Base-by-base conservation (phyloP, 83 land plant genomes). In the Thuja plicata region DNA sequence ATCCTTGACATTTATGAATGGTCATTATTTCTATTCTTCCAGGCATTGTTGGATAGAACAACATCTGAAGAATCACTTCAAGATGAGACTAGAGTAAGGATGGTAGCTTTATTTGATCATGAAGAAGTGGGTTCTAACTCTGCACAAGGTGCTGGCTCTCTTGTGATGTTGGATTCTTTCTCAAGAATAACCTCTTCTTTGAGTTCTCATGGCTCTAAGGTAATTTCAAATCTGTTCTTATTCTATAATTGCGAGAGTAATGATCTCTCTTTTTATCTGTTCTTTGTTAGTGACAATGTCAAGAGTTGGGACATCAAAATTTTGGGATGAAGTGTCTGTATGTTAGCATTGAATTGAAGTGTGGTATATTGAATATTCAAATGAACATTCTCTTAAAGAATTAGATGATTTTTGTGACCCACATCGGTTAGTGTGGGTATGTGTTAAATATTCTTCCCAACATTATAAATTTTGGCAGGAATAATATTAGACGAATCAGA, bases 91-190 rank as follows among this genome's bases (percentile, higher is more conserved):
- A 97, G 98, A 83, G 94, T 98, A 45, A 92, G 97, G 88, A 95
- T 98, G 98, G 95, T 97, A 87, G 97, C 99, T 38, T 89, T 98
- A 50, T 98, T 97, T 90, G 99, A 98, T 88, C 99, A 98, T 89
- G 99, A 98, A 91, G 99, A 98, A 87, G 97, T 98, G 37, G 99
- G 99, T 79, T 98, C 99, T 19, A 71, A 95, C 88, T 98, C 99
- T 81, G 99, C 99, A 5, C 99, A 98, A 92, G 99, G 99, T 76
- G 99, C 99, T 85, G 99, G 99, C 8, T 98, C 99, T 87, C 99
- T 99, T 86, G 98, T 91, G 76, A 90, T 96, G 96, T 89, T 97
- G 30, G 98, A 96, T 94, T 95, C 99, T 86, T 89, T 98, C 41
- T 89, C 93, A 73, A 91, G 99, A 87, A 88, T 96, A 66, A 95